Conservation (phyloP, 129 eudicot species). For the Calendula officinalis region DNA sequence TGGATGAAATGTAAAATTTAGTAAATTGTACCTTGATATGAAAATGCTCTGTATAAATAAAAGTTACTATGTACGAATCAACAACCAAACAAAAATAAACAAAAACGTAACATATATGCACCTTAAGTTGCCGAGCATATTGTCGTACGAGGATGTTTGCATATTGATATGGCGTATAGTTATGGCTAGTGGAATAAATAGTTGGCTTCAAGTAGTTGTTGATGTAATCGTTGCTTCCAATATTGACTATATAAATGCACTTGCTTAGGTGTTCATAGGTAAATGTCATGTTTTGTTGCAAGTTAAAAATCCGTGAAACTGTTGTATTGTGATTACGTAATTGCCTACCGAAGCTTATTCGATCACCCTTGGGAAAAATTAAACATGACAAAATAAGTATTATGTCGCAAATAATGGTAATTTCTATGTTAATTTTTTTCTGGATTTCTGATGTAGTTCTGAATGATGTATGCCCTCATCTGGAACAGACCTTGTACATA, state of each 20-base stretch:
- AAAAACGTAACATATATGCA: slow-evolving; percentile 6
- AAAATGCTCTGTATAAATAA: too few relatives aligned
- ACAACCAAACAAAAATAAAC: not conserved
- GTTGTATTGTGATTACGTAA: slow-evolving; percentile 27
- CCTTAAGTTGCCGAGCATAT: slow-evolving; percentile 36
- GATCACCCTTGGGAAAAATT: slow-evolving; percentile 24
- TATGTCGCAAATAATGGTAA: not conserved
- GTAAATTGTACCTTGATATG: too few relatives aligned
- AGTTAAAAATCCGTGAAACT: slow-evolving; percentile 8
- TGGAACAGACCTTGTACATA: too few relatives aligned
- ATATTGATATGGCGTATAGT: slow-evolving; percentile 23
- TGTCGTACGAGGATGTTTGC: slow-evolving; percentile 30
- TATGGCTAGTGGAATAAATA: slow-evolving; percentile 18
- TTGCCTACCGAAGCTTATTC: slow-evolving; percentile 27
- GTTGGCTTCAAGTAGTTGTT: slow-evolving; percentile 49
- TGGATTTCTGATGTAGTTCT: too few relatives aligned
- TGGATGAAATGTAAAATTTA: too few relatives aligned
- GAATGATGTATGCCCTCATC: too few relatives aligned
- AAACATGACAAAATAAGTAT: slow-evolving; percentile 6
- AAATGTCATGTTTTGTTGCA: slow-evolving; percentile 23
- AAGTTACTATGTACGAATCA: too few relatives aligned
- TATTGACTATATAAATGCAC: slow-evolving; percentile 38
- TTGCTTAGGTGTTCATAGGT: slow-evolving; percentile 23
- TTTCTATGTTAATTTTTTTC: not conserved
- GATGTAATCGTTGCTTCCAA: slow-evolving; percentile 52